Evolutionary conservation across 1,139 yeast genomes (phyloP).

Genomic region (Taphrina wiesneri): DNA sequence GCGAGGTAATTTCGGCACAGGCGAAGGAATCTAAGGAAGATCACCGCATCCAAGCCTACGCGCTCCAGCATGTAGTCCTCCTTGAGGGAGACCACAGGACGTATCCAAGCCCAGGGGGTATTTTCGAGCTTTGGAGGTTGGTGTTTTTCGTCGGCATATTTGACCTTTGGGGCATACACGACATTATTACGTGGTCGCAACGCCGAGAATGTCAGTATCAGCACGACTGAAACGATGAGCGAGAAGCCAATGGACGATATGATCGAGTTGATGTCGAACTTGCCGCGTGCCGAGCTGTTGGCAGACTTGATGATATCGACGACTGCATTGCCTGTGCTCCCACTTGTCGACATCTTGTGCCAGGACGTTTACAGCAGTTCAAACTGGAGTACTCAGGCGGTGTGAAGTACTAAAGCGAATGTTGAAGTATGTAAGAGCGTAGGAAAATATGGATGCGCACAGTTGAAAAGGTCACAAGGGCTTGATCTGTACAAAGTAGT

Average conservation of each 20-base stretch:
- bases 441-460: neutral
- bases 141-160: slow-evolving; percentile 38
- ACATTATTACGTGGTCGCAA: slow-evolving; percentile 47
- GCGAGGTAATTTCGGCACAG: slow-evolving; percentile 47
- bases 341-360: slow-evolving; percentile 1
- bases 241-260: slow-evolving; percentile 33
- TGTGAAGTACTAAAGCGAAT: no score
- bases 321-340: slow-evolving; percentile 18
- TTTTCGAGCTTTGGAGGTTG: slow-evolving; percentile 41
- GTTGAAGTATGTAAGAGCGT: neutral
- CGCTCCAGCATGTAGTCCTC: slow-evolving; percentile 44
- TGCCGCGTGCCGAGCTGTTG: slow-evolving; percentile 24
- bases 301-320: slow-evolving; percentile 31
- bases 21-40: slow-evolving; percentile 45
- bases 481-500: neutral
- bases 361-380: neutral
- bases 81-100: slow-evolving; percentile 40
- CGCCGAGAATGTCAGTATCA: slow-evolving; percentile 44
- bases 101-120: slow-evolving; percentile 44
- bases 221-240: slow-evolving; percentile 39
- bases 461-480: neutral
- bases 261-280: slow-evolving; percentile 29
- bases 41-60: slow-evolving; percentile 49
- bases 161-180: slow-evolving; percentile 46
- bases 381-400: no score